These are phyloP conservation scores for Xylariomycetidae sp. DNA, from an alignment of 2,329 filamentous ascomycete species.

Conservation along the genomic window DNA sequence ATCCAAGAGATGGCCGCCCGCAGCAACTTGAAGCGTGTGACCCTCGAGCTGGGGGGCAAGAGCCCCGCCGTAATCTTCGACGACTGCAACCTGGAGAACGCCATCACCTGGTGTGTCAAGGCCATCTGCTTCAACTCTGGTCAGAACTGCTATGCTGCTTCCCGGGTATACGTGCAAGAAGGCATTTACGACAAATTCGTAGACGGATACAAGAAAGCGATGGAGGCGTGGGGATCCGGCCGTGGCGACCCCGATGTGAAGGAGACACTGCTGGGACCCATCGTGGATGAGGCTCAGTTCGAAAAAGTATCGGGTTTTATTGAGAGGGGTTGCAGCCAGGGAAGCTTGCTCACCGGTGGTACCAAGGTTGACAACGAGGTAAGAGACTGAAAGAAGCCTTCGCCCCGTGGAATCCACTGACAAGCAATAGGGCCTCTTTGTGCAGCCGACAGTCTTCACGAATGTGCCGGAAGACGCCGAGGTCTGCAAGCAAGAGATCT, in stretches of 20 bases:
- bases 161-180: constrained; percentile 12
- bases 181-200: constrained; percentile 13
- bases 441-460: constrained; percentile 42
- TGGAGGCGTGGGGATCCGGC: constrained; percentile 9
- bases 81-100: constrained; percentile 13
- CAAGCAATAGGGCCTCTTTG: constrained; percentile 30
- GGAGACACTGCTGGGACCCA: constrained; percentile 35
- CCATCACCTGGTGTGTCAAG: constrained; percentile 12
- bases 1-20: constrained; percentile 14
- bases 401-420: constrained; percentile 1
- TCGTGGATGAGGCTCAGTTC: constrained; percentile 43
- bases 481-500: constrained; percentile 50
- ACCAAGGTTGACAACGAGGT: constrained; percentile 10
- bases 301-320: constrained; percentile 39
- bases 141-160: constrained; percentile 11
- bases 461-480: constrained; percentile 34
- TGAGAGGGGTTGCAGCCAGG: constrained; percentile 33
- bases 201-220: constrained; percentile 10
- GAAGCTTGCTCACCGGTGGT: constrained; percentile 32
- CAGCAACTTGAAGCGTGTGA: constrained; percentile 15
- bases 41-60: constrained; percentile 15
- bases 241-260: constrained; percentile 8
- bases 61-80: constrained; percentile 13
- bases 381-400: constrained; percentile 27
- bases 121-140: constrained; percentile 10